Percentiles rank a stretch among this genome's conserved stretches.
phyloP scores from a whole-genome alignment of 768 basidiomycete genomes.

The Jaapia argillacea region DNA sequence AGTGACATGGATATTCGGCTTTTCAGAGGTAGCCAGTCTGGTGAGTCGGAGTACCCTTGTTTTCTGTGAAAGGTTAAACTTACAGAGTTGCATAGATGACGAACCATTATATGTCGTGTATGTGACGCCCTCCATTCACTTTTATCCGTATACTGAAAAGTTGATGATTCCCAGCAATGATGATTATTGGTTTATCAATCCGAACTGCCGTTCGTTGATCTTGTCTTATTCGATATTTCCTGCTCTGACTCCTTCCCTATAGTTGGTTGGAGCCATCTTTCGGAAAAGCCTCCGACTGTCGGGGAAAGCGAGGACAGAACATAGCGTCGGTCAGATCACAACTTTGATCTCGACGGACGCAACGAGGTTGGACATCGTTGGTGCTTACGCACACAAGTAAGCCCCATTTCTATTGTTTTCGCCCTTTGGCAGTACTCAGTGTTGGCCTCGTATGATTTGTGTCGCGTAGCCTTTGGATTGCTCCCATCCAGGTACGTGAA shows the following conservation, averaged over 20 bases:
- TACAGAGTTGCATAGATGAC: slow-evolving; percentile 21
- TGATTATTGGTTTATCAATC: slow-evolving; percentile 36
- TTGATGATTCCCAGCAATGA: no score
- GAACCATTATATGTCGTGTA: slow-evolving; percentile 38
- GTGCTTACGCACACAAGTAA: slow-evolving; percentile 24
- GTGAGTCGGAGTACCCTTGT: slow-evolving; percentile 8
- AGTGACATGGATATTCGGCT: neutral
- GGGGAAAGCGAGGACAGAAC: slow-evolving; percentile 42
- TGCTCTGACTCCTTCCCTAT: slow-evolving; percentile 2
- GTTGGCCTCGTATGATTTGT: neutral
- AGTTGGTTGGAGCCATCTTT: slow-evolving; percentile 38
- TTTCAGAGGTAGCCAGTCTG: slow-evolving; percentile 23
- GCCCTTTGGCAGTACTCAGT: neutral
- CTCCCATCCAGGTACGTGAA: slow-evolving; percentile 41
- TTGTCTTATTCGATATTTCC: neutral
- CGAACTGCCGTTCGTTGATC: slow-evolving; percentile 32
- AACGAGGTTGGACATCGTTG: slow-evolving; percentile 40
- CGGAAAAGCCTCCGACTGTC: slow-evolving; percentile 63
- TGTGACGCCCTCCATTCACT: no score
- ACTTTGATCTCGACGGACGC: slow-evolving; percentile 64
- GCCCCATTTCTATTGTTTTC: slow-evolving; percentile 2
- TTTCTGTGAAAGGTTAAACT: neutral
- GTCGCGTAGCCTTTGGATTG: slow-evolving; percentile 45
- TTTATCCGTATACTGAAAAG: no score
- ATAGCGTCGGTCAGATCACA: slow-evolving; percentile 57